Evolutionary conservation across 805 yeast species (phyloP).

Genomic region (Grigorovia yakushimaensis): DNA sequence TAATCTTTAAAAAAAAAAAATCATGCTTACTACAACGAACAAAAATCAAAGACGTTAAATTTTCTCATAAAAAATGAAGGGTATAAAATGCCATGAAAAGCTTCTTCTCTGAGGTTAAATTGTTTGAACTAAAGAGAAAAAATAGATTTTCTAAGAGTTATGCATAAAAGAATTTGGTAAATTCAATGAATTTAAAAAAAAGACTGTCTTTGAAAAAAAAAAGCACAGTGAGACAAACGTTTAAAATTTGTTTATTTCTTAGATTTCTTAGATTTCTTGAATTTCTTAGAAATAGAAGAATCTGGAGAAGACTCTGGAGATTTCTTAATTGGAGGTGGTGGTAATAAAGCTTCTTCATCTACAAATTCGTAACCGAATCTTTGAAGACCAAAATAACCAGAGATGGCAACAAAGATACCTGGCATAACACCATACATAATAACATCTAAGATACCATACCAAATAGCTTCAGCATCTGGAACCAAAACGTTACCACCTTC

Average conservation of each 20-base stretch:
- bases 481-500: constrained; percentile 57
- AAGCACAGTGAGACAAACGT: too few relatives aligned
- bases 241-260: constrained; percentile 5
- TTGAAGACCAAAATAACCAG: constrained; percentile 16
- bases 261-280: constrained; percentile 10
- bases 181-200: neutral
- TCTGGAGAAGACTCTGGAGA: constrained; percentile 11
- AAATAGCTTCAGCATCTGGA: constrained; percentile 49
- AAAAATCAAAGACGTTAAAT: neutral
- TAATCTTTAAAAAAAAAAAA: neutral
- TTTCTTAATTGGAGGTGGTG: constrained; percentile 4
- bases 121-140: neutral
- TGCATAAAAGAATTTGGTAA: neutral
- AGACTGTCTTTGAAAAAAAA: neutral
- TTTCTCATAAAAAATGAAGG: neutral
- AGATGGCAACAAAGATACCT: constrained; percentile 15
- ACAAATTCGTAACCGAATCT: constrained; percentile 12
- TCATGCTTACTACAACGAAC: neutral
- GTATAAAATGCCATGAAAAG: neutral
- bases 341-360: constrained; percentile 5
- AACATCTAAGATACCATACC: constrained; percentile 50
- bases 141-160: neutral
- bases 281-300: constrained; percentile 7
- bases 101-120: neutral
- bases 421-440: constrained; percentile 32